Percentiles rank a stretch among this genome's conserved stretches.
Evolutionary conservation across 2,329 filamentous ascomycete species (phyloP).

Genomic region (Calonectria hawksworthii): DNA sequence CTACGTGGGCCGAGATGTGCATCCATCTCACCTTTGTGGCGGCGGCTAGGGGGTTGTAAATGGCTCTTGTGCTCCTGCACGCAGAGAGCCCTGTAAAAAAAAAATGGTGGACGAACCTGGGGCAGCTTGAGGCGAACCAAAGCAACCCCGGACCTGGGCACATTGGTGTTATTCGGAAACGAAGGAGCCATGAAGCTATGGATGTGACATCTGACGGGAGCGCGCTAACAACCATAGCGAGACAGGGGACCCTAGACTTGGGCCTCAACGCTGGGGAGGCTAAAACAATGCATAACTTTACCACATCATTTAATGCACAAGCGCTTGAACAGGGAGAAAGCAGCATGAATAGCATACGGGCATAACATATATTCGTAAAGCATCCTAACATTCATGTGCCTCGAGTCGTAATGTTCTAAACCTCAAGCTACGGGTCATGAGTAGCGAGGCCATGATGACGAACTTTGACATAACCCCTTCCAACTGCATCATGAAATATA

Average conservation of each 20-base stretch:
- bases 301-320: conserved; percentile 15
- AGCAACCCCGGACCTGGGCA: background rate
- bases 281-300: conserved; percentile 17
- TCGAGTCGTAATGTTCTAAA: conserved; percentile 17
- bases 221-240: background rate
- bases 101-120: background rate
- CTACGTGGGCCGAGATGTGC: background rate
- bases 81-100: background rate
- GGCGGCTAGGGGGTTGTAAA: background rate
- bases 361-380: conserved; percentile 7
- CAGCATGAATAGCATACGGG: conserved; percentile 10
- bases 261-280: background rate
- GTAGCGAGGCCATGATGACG: conserved; percentile 33
- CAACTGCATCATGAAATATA: conserved; percentile 35
- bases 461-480: conserved; percentile 21
- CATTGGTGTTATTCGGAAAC: background rate
- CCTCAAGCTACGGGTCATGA: conserved; percentile 28
- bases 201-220: background rate
- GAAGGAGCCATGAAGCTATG: background rate
- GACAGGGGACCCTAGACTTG: conserved; percentile 17
- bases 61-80: conserved; percentile 1
- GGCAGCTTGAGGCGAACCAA: conserved; percentile 13
- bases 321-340: background rate
- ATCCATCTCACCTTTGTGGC: background rate
- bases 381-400: conserved; percentile 13